phyloP scores from a whole-genome alignment of 2,329 filamentous ascomycete genomes.

The Aspergillus sp. region DNA sequence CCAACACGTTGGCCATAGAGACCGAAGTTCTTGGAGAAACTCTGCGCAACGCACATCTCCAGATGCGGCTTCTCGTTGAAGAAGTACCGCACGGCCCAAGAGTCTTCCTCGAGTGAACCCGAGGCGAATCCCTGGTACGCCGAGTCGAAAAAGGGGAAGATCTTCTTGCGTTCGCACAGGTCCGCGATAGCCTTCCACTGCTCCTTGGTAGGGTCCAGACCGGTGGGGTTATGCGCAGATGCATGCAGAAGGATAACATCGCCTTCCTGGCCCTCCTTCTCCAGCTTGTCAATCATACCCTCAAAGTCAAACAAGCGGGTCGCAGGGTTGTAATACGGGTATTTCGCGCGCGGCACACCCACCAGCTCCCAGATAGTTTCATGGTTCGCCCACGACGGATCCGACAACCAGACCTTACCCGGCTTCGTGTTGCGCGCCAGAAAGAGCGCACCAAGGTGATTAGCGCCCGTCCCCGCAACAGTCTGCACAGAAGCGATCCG shows the following conservation, averaged over 20 bases:
- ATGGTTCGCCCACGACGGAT: conserved; percentile 97
- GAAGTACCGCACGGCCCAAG: conserved; percentile 85
- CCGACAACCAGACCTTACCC: conserved; percentile 75
- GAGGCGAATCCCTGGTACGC: conserved; percentile 98
- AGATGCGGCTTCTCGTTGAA: conserved; percentile 71
- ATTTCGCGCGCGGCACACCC: conserved; percentile 72
- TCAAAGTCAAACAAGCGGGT: conserved; percentile 38
- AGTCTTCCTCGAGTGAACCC: conserved; percentile 76
- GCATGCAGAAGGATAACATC: conserved; percentile 87
- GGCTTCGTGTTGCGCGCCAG: conserved; percentile 75
- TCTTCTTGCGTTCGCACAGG: conserved; percentile 68
- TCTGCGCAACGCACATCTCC: conserved; percentile 52
- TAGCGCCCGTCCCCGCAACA: conserved; percentile 91
- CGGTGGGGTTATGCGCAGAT: conserved; percentile 96
- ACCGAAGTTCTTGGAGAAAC: conserved; percentile 62
- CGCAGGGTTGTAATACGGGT: conserved; percentile 81
- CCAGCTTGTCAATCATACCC: conserved; percentile 71
- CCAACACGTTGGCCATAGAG: conserved; percentile 93
- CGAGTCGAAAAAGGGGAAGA: conserved; percentile 97
- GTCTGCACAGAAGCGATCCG: conserved; percentile 71
- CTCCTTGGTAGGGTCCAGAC: conserved; percentile 82
- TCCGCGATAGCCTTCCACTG: conserved; percentile 87
- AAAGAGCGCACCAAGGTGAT: conserved; percentile 88
- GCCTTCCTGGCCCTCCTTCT: conserved; percentile 72
- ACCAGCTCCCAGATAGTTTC: conserved; percentile 75